Evolutionary conservation across 768 basidiomycete genomes (phyloP), one percentile per base, ranked within the genome.

Genomic region (Naganishia randhawae): DNA sequence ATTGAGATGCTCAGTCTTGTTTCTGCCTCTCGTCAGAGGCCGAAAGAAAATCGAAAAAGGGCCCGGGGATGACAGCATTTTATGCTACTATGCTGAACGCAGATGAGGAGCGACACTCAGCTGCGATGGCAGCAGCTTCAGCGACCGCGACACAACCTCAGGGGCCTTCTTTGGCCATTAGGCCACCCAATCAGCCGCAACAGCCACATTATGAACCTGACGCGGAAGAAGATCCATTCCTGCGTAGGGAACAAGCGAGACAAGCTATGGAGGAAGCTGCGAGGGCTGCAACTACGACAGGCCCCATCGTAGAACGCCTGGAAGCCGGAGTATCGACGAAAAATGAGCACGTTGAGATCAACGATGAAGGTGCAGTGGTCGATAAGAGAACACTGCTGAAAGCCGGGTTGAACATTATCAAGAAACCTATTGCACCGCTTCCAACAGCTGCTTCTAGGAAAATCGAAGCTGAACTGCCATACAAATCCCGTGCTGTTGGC

Each of bases 341-440:
- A 6, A 9, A 67, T 22, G 65, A 89, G 78, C 84, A 87, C 13
- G 88, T 99, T 37, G 95, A 97, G 79, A 82, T 97, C 37, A 98
- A 98, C 78, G 95, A 98, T 78, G 94, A 97, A 73, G 94, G 93
- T 73, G 91, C 94, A 77, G 93, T 98, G 52, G 89, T 99, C 54
- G 96, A 99, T 82, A 93, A 94, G 76, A 88, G 94, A 66, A 91
- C 94, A 63, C 82, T 99, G 9, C 83, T 98, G 51, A 86, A 88
- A 25, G 94, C 95, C 5, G 96, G 96, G 1, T 82, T 99, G 66
- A 99, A 99, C 77, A 84, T 98, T 51, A 87, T 90, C 37, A 78
- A 77, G 65, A 81, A 81, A 85, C 89, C 69, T 32, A 80, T 82
- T 0, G 77, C 85, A 64, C 27, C 67, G 63, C 57, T 61, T 39